Percentiles rank a stretch among this genome's conserved stretches.
Evolutionary conservation across 2,329 filamentous ascomycete species (phyloP).

Genomic region (Tolypocladium nubicola): DNA sequence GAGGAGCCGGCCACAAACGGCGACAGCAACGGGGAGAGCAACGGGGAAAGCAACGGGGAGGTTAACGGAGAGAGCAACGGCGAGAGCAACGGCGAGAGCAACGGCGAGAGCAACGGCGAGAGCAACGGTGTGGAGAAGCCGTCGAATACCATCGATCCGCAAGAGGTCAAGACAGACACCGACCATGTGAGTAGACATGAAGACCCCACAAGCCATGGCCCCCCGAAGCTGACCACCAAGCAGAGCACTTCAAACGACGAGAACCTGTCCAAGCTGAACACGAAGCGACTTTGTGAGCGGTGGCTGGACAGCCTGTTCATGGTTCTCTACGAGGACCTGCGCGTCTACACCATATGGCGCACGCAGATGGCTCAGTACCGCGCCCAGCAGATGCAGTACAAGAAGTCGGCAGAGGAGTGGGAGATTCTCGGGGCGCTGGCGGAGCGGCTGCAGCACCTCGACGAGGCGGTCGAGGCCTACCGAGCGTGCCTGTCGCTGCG

Average conservation of each 20-base stretch:
- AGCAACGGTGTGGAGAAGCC: constrained; percentile 58
- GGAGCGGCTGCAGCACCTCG: constrained; percentile 81
- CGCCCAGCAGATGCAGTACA: constrained; percentile 88
- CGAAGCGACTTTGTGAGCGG: constrained; percentile 92
- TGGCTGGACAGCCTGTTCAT: constrained; percentile 99
- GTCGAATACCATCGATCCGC: constrained; percentile 65
- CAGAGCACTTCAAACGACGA: constrained; percentile 56
- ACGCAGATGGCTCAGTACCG: constrained; percentile 95
- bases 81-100: constrained; percentile 9
- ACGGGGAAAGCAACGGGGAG: constrained; percentile 17
- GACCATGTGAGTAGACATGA: constrained; percentile 48
- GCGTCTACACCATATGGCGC: constrained; percentile 98
- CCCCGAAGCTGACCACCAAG: constrained; percentile 9
- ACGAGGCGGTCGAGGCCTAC: constrained; percentile 90
- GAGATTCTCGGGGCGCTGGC: constrained; percentile 92
- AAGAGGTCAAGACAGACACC: constrained; percentile 63
- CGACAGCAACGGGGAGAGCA: constrained; percentile 17
- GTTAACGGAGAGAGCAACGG: constrained; percentile 13
- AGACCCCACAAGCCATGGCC: neutral
- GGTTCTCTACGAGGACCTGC: constrained; percentile 95
- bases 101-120: constrained; percentile 23
- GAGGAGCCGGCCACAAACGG: constrained; percentile 4
- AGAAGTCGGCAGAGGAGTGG: constrained; percentile 96
- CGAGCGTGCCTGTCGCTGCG: constrained; percentile 75
- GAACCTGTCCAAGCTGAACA: constrained; percentile 82